Conservation (phyloP, 73 alveolate species). For the Paramecium octaurelia region DNA sequence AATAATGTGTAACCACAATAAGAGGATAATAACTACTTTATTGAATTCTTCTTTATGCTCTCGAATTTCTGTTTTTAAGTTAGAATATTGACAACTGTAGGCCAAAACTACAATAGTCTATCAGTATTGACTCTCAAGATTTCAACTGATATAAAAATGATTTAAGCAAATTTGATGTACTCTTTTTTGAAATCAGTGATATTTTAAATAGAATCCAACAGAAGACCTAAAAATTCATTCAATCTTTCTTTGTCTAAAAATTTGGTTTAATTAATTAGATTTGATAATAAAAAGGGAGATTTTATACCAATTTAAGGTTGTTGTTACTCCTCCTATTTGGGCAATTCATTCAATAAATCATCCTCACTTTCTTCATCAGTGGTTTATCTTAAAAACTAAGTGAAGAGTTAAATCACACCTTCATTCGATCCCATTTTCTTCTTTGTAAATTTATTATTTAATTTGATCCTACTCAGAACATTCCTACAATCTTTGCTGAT, state of each 20-base stretch:
- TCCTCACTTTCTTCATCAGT: conserved; percentile 18
- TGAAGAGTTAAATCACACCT: not conserved
- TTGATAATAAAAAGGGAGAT: not conserved
- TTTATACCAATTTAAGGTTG: not conserved
- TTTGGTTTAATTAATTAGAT: not conserved
- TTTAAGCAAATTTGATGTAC: conserved; percentile 5
- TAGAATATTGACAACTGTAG: not conserved
- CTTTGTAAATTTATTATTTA: conserved; percentile 11
- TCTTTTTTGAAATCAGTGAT: not conserved
- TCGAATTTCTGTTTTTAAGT: not conserved
- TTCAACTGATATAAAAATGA: conserved; percentile 10
- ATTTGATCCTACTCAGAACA: not conserved
- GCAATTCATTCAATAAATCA: not conserved
- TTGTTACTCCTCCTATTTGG: not conserved
- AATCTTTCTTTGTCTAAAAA: conserved; percentile 31
- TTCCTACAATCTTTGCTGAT: conserved; percentile 20
- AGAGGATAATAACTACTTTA: not conserved
- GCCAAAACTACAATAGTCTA: conserved; percentile 7
- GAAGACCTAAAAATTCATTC: not conserved
- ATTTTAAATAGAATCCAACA: not conserved
- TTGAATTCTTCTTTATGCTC: not conserved
- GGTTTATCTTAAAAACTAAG: not conserved
- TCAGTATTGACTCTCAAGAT: conserved; percentile 43
- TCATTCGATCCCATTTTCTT: conserved; percentile 38
- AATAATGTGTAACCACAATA: not conserved